These are phyloP conservation scores for Fusarium illudens DNA, from an alignment of 2,329 filamentous ascomycete species.

Conservation along the genomic window DNA sequence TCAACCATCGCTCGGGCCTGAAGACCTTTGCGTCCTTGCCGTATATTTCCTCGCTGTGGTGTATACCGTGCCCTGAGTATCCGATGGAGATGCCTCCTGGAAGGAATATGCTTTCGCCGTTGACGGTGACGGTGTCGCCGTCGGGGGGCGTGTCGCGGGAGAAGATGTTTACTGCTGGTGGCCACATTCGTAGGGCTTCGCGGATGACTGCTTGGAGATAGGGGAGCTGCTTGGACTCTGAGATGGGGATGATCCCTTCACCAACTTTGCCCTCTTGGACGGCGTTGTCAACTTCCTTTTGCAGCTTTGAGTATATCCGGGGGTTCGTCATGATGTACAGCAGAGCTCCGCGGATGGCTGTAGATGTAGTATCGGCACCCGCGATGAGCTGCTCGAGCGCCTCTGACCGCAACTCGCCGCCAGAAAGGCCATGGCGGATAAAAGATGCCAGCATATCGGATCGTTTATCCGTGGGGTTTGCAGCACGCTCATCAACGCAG, in stretches of 20 bases:
- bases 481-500: conserved; percentile 39
- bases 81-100: conserved; percentile 46
- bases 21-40: conserved; percentile 48
- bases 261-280: conserved; percentile 49
- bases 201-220: conserved; percentile 61
- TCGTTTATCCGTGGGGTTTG: conserved; percentile 36
- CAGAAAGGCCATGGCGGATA: conserved; percentile 49
- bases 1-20: conserved; percentile 51
- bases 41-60: conserved; percentile 44
- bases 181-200: conserved; percentile 58
- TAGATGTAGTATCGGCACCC: conserved; percentile 51
- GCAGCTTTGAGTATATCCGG: conserved; percentile 55
- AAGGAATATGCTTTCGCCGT: conserved; percentile 51
- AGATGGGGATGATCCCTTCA: conserved; percentile 36
- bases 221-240: conserved; percentile 51
- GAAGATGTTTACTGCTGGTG: conserved; percentile 52
- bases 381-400: conserved; percentile 48
- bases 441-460: conserved; percentile 55
- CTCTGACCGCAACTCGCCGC: conserved; percentile 47
- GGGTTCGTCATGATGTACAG: conserved; percentile 62
- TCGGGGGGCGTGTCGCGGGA: conserved; percentile 43
- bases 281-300: conserved; percentile 58
- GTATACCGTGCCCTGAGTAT: conserved; percentile 44
- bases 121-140: conserved; percentile 44
- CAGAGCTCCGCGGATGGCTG: conserved; percentile 55